Base-by-base conservation (phyloP, 371 early-diverging fungal species). In the Mortierella sp. region DNA sequence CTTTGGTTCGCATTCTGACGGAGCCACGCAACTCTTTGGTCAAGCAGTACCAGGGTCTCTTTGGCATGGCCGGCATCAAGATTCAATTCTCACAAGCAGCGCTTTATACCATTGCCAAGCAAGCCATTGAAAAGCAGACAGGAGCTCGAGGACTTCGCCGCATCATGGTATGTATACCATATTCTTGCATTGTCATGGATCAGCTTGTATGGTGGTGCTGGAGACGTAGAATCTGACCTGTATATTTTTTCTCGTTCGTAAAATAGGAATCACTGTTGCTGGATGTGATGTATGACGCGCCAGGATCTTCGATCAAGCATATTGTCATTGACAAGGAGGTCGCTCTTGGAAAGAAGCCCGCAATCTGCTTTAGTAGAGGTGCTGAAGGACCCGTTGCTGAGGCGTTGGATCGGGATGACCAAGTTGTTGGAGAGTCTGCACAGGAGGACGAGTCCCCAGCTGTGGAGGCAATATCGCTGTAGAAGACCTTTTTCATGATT, bases 91-190 rank as follows among this genome's bases (percentile, higher is more conserved):
- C 96, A 21, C 88, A 93, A n/a, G 78, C 88, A 1, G 95, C 97
- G 18, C 90, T 98, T 11, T 88, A 88, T 27, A 77, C 89, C 16
- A 93, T 98, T 74, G 97, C 97, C 11, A 87, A 91, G 55, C 90
- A 92, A 75, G 97, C 97, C 1, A 90, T 95, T 21, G 92, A 93
- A 76, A 96, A 96, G 79, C 94, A 95, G 76, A 97, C 97, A 0
- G 98, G 98, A 24, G 98, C 98, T 18, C 92, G 98, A 49, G 98
- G 98, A 7, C 87, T 98, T 74, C 90, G 97, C 55, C 89, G 96
- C 14, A 96, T 97, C 71, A 95, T 97, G 95, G 93, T 90, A 91
- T 78, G 49, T 46, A 29, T 71, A 48, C 32, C 76, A 29, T 72
- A 29, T 65, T 11, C 21, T 27, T 44, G 43, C 10, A 70, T 12